These are phyloP conservation scores for Ophiocordyceps robertsii DNA, from an alignment of 2,329 filamentous ascomycete genomes.

Conservation along the genomic window DNA sequence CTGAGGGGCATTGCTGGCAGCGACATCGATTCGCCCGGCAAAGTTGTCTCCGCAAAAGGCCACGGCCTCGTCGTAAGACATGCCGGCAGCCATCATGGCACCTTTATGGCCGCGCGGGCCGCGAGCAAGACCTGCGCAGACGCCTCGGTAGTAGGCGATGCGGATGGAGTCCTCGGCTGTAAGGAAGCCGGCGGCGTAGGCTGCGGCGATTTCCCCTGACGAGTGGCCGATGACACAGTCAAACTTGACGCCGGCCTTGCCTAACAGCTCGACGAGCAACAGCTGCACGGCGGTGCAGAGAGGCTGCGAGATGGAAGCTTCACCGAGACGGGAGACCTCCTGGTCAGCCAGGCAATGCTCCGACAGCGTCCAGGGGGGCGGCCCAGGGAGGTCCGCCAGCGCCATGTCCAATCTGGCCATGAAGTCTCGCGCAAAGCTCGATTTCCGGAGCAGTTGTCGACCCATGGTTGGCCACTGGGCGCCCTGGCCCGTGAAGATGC, in stretches of 20 bases:
- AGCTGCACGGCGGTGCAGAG: conserved; percentile 24
- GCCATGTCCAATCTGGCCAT: background rate
- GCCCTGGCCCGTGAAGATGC: conserved; percentile 21
- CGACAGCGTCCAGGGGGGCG: background rate
- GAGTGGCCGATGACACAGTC: conserved; percentile 23
- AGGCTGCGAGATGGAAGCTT: conserved; percentile 13
- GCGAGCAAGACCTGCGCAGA: background rate
- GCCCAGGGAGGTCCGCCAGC: background rate
- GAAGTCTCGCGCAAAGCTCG: background rate
- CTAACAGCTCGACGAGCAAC: conserved; percentile 23
- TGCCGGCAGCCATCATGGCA: conserved; percentile 10
- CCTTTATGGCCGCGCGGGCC: background rate
- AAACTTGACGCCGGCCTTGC: conserved; percentile 13
- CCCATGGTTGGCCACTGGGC: conserved; percentile 21
- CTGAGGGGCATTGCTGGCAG: conserved; percentile 13
- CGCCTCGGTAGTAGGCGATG: conserved; percentile 2
- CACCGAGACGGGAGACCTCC: background rate
- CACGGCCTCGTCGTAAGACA: conserved; percentile 1
- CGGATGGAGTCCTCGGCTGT: conserved; percentile 1
- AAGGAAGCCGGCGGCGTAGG: conserved; percentile 17
- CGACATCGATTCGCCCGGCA: conserved; percentile 15
- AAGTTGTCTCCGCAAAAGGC: conserved; percentile 3
- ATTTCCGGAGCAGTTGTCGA: conserved; percentile 7
- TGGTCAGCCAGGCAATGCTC: background rate
- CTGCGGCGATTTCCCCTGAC: conserved; percentile 26